Percentiles rank a stretch among this genome's conserved stretches.
phyloP scores from a whole-genome alignment of 768 basidiomycete species.

The Trametes elegans region DNA sequence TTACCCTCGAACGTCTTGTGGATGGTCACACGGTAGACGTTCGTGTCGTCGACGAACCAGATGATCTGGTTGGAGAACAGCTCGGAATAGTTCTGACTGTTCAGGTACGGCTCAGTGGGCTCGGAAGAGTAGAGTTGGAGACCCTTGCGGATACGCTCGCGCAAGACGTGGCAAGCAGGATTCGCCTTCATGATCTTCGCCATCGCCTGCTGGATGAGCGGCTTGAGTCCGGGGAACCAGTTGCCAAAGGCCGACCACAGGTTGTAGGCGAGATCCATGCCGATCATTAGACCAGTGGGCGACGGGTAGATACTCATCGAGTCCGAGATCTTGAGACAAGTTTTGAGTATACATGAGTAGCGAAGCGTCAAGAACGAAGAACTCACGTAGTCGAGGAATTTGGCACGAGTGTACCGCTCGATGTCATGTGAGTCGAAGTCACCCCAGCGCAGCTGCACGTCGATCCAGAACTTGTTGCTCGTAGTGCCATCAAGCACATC shows the following conservation, averaged over 20 bases:
- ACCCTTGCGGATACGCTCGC: slow-evolving; percentile 98
- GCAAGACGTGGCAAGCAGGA: slow-evolving; percentile 93
- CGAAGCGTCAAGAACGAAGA: neutral
- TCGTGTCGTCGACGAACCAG: slow-evolving; percentile 99
- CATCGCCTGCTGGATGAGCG: slow-evolving; percentile 97
- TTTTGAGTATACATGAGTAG: neutral
- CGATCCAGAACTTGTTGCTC: slow-evolving; percentile 98
- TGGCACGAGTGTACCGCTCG: slow-evolving; percentile 96
- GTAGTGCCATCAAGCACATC: slow-evolving; percentile 98
- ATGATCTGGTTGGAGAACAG: slow-evolving; percentile 98
- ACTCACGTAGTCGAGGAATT: slow-evolving; percentile 95
- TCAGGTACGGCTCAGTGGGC: slow-evolving; percentile 98
- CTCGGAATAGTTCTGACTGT: slow-evolving; percentile 97
- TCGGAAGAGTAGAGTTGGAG: slow-evolving; percentile 98
- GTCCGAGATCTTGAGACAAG: slow-evolving; percentile 67
- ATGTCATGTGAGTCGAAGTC: slow-evolving; percentile 99
- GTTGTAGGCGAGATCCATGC: slow-evolving; percentile 98
- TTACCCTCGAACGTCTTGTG: slow-evolving; percentile 99
- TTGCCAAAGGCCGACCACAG: slow-evolving; percentile 98
- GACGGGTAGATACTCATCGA: slow-evolving; percentile 99
- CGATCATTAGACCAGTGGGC: slow-evolving; percentile 98
- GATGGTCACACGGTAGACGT: slow-evolving; percentile 98
- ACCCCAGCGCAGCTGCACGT: slow-evolving; percentile 94
- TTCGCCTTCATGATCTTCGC: slow-evolving; percentile 99
- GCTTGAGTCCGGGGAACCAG: slow-evolving; percentile 99